These are phyloP conservation scores for Persicaria maculosa DNA, from an alignment of 148 eudicot genomes.

Conservation along the genomic window DNA sequence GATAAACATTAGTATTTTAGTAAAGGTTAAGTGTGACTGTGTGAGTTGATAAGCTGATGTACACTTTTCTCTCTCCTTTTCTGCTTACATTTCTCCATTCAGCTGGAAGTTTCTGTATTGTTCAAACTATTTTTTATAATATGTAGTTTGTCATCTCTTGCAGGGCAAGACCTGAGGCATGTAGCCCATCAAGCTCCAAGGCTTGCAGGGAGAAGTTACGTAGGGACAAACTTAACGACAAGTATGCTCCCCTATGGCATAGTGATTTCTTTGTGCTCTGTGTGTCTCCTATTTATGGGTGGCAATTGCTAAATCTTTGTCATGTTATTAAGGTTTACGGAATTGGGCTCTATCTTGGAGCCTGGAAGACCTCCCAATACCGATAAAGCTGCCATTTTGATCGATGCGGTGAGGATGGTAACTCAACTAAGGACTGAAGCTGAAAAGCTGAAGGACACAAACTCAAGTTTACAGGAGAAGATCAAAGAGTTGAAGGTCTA, in stretches of 20 bases:
- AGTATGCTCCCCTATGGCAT: conserved; percentile 19
- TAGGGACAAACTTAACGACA: conserved; percentile 47
- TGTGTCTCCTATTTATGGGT: background rate
- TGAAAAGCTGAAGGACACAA: conserved; percentile 39
- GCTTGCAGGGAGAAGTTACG: conserved; percentile 61
- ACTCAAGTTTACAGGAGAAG: conserved; percentile 32
- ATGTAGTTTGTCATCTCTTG: background rate
- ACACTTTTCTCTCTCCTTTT: background rate
- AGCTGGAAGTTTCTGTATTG: background rate
- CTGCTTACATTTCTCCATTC: background rate
- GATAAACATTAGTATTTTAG: too few species aligned
- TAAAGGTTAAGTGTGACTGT: too few species aligned
- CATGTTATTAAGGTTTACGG: conserved; percentile 33
- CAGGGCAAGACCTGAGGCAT: conserved; percentile 37
- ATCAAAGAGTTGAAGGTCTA: conserved; percentile 56
- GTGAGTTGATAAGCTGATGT: too few species aligned
- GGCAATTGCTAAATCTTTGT: conserved; percentile 1
- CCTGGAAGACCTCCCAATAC: conserved; percentile 51
- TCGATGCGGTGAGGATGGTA: conserved; percentile 53
- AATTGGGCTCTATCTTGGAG: conserved; percentile 46
- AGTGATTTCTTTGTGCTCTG: background rate
- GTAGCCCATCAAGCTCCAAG: conserved; percentile 34
- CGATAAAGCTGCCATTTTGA: conserved; percentile 50
- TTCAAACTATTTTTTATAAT: background rate
- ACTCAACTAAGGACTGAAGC: conserved; percentile 47